Conservation (phyloP, 345 rosid species). For the Citrus inodora region DNA sequence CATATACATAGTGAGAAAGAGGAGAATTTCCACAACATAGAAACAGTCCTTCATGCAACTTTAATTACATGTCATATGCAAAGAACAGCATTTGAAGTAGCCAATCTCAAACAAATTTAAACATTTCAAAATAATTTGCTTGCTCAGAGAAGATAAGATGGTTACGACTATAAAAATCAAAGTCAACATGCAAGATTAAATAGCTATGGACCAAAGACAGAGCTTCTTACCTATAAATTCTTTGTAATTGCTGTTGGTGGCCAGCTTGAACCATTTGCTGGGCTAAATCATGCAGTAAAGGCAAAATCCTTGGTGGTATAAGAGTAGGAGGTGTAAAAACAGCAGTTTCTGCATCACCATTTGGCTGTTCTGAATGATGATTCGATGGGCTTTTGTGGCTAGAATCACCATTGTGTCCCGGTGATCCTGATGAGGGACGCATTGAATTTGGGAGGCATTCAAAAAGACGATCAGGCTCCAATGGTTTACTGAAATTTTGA, state of each 20-base stretch:
- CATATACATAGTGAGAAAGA: neutral
- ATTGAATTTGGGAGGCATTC: slow-evolving; percentile 91
- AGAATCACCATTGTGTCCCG: slow-evolving; percentile 40
- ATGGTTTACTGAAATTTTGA: slow-evolving; percentile 66
- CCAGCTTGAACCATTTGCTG: slow-evolving; percentile 95
- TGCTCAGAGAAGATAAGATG: neutral
- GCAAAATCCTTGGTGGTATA: slow-evolving; percentile 81
- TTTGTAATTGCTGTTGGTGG: slow-evolving; percentile 67
- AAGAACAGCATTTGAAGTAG: neutral
- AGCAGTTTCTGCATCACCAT: slow-evolving; percentile 51
- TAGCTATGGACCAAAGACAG: slow-evolving; percentile 5
- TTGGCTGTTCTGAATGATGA: slow-evolving; percentile 59
- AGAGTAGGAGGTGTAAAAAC: slow-evolving; percentile 74
- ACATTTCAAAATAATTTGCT: neutral
- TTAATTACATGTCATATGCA: neutral
- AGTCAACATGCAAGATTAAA: neutral
- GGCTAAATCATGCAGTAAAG: slow-evolving; percentile 88
- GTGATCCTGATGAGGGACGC: slow-evolving; percentile 76
- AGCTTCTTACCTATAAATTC: slow-evolving; percentile 61
- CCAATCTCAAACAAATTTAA: neutral
- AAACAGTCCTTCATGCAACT: neutral
- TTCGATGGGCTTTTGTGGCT: slow-evolving; percentile 37
- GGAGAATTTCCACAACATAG: neutral
- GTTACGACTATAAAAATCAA: neutral
- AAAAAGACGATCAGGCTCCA: slow-evolving; percentile 94